These are phyloP conservation scores for Lipomyces orientalis DNA, from an alignment of 805 yeast genomes.

Conservation along the genomic window DNA sequence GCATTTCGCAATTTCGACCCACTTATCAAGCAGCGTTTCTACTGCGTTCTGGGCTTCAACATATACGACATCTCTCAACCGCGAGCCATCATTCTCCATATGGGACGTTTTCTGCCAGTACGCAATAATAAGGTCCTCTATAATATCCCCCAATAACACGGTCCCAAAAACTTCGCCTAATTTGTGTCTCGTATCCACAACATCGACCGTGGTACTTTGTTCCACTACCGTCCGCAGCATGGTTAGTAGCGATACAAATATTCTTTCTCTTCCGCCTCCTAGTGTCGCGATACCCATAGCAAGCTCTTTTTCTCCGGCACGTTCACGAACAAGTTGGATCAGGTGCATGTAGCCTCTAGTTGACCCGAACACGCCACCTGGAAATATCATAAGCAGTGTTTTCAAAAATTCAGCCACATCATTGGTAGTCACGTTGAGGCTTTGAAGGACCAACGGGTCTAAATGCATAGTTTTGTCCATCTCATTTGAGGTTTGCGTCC, in stretches of 20 bases:
- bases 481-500: neutral
- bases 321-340: neutral
- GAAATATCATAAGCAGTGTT: neutral
- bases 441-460: neutral
- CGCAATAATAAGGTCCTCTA: neutral
- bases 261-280: constrained; percentile 1
- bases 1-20: neutral
- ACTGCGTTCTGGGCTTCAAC: neutral
- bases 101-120: neutral
- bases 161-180: constrained; percentile 1
- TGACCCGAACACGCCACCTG: constrained; percentile 3
- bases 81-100: neutral
- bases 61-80: neutral
- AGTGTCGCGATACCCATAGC: constrained; percentile 1
- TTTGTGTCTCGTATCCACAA: neutral
- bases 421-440: neutral
- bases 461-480: neutral
- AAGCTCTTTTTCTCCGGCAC: neutral
- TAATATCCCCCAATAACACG: neutral
- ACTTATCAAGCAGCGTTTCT: neutral
- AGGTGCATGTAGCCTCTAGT: neutral
- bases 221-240: neutral
- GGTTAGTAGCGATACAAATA: neutral
- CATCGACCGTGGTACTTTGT: neutral
- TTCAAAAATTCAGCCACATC: neutral